Evolutionary conservation across 208 protist species (phyloP), one percentile per base, ranked within the genome.

Genomic region (Wallacemonas rigidus): DNA sequence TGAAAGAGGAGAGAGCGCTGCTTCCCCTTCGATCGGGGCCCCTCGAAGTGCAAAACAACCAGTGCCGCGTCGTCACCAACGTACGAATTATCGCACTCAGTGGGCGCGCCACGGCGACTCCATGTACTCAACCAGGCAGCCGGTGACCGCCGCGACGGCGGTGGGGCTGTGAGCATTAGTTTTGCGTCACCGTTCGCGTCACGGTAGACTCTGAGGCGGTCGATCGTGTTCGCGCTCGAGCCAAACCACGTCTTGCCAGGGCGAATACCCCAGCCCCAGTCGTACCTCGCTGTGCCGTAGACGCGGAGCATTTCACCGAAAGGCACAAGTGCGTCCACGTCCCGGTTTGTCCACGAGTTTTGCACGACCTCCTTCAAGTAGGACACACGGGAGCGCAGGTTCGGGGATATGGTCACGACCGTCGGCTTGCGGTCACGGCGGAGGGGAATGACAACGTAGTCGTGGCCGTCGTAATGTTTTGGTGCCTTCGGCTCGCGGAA

Each of bases 391-490:
- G 89, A 95, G 12, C 92, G 89, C 57, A 94, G 68, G 2, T 87
- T 69, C 2, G 92, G 92, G 8, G 81, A 81, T 71, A 94, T 87
- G 61, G 92, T 95, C 11, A 94, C 65, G 3, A 96, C 89, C 2
- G 81, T 90, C 45, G 79, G 72, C 14, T 54, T 39, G 9, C 74
- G 38, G 71, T 95, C 89, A 9, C 88, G 75, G 8, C 86, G 77
- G 40, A 96, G 75, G 2, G 92, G 92, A 71, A 96, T 85, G 47
- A 96, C 55, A n/a, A 96, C 89, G 69, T 94, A 93, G 75, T 96
- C 92, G 70, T 95, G 92, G 5, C 92, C 92, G 72, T 96, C 92
- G 72, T 88, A 96, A 15, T 51, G 56, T 56, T 91, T 92, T 1
- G 92, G 85, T 4, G 80, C 57, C 7, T 72, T 69, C 11, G 89